Evolutionary conservation across 2,329 filamentous ascomycete genomes (phyloP).

Genomic region (Aspergillus aculeatus): DNA sequence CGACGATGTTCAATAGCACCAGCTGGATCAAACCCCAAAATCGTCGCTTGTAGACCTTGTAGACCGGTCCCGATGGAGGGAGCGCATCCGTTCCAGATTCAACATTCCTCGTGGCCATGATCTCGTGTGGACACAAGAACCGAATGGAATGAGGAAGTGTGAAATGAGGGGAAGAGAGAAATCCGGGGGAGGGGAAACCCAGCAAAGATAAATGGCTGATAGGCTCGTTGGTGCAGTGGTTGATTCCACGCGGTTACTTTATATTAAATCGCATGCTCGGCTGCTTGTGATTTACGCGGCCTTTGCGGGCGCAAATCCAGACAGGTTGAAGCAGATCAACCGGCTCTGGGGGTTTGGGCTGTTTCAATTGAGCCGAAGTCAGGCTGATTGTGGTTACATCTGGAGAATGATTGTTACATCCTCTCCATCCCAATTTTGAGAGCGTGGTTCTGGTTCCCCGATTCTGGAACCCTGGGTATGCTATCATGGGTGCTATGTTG

Average conservation of each 20-base stretch:
- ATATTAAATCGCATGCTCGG: slow-evolving; percentile 1
- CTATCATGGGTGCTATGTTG: too few species aligned
- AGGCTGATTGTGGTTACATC: background rate
- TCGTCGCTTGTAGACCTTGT: slow-evolving; percentile 73
- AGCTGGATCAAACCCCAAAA: slow-evolving; percentile 86
- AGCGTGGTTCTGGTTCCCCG: too few species aligned
- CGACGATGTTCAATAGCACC: slow-evolving; percentile 83
- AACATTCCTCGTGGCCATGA: slow-evolving; percentile 7
- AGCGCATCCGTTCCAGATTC: slow-evolving; percentile 5
- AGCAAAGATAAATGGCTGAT: background rate
- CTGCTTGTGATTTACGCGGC: background rate
- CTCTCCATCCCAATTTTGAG: background rate
- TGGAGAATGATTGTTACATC: background rate
- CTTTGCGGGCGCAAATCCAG: background rate
- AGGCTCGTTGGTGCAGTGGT: background rate
- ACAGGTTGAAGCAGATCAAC: background rate
- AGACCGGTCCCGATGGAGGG: slow-evolving; percentile 31
- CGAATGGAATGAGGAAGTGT: background rate
- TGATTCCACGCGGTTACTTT: slow-evolving; percentile 3
- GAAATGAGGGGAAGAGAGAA: slow-evolving; percentile 1
- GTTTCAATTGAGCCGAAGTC: background rate
- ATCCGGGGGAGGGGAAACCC: background rate
- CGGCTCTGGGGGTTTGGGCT: background rate
- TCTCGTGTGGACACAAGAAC: background rate
- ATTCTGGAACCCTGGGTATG: too few species aligned